Conservation (phyloP, 2,329 filamentous ascomycete genomes). For the Simplicillium sp. region DNA sequence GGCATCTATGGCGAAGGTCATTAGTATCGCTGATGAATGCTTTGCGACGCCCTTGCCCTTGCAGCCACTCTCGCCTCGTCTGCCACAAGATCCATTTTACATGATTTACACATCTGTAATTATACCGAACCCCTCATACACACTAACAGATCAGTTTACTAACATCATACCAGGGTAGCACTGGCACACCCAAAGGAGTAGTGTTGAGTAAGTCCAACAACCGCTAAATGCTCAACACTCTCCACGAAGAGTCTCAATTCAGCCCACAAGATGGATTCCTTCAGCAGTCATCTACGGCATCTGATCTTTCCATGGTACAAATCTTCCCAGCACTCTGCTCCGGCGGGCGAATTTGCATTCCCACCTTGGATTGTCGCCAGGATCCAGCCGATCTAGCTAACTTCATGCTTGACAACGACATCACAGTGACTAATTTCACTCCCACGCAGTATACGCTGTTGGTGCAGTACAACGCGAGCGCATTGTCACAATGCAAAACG, state of each 20-base stretch:
- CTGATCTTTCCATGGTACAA: constrained; percentile 14
- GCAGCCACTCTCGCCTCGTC: background rate
- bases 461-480: constrained; percentile 11
- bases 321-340: constrained; percentile 12
- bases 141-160: too few species aligned
- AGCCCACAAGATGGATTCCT: constrained; percentile 11
- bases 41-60: too few species aligned
- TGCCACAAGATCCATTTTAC: constrained; percentile 10
- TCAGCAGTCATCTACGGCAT: constrained; percentile 14
- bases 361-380: constrained; percentile 13
- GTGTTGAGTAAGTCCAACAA: constrained; percentile 14
- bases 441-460: constrained; percentile 13
- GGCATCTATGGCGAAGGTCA: constrained; percentile 3
- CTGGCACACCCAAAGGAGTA: constrained; percentile 15
- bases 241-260: constrained; percentile 13
- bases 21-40: background rate
- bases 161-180: constrained; percentile 11
- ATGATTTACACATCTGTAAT: constrained; percentile 16
- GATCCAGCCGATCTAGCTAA: constrained; percentile 13
- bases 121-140: too few species aligned
- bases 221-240: constrained; percentile 13
- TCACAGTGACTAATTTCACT: constrained; percentile 13
- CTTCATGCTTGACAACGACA: constrained; percentile 11
- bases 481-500: constrained; percentile 10
- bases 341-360: constrained; percentile 13